Evolutionary conservation across 1,284 basidiomycete species (phyloP), one percentile per base, ranked within the genome.

Genomic region (Cryptococcus hybrid): DNA sequence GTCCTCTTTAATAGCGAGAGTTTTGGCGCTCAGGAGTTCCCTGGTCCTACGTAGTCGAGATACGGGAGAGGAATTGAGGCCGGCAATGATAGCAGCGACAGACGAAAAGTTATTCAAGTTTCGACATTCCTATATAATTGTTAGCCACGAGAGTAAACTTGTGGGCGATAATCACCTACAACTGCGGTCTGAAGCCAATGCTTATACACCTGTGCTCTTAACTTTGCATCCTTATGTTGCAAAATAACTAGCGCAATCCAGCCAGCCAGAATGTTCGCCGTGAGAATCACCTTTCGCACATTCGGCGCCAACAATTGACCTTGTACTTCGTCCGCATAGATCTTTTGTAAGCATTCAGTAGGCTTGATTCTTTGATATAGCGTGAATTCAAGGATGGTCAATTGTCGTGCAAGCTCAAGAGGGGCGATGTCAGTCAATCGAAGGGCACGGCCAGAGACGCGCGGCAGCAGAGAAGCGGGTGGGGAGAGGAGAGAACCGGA

Each of bases 51-150:
- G 92, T 60, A 99, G 80, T 9, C 96, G 86, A 56, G 89, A 87
- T 62, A 99, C 91, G 2, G 93, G 90, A 6, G 95, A 89, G 0
- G 90, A 91, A 65, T 95, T 95, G 47, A 99, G 82, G 2, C 93
- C 96, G 11, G 94, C 95, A 18, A 94, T 87, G 57, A 99, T 90
- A 42, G 92, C 92, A 63, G 94, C 92, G 88, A 99, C 92, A 13
- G 88, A 90, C n/a, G 93, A 94, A 78, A 92, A 99, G 78, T 99
- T 99, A 75, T 97, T 92, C 66, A 99, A 79, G 7, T 80, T 77
- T 49, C 90, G 88, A 76, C 93, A 96, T 43, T 89, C 88, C 93
- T 96, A 62, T 34, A 5, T 36, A 12, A 8, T 11, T 13, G 30
- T 45, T 9, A 45, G 24, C 24, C n/a, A 38, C 7, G 12, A 24